A percentile compares a stretch with the other conserved stretches of the same genome.
Conservation (phyloP, 805 yeast genomes). For the Sugiyamaella lignohabitans region DNA sequence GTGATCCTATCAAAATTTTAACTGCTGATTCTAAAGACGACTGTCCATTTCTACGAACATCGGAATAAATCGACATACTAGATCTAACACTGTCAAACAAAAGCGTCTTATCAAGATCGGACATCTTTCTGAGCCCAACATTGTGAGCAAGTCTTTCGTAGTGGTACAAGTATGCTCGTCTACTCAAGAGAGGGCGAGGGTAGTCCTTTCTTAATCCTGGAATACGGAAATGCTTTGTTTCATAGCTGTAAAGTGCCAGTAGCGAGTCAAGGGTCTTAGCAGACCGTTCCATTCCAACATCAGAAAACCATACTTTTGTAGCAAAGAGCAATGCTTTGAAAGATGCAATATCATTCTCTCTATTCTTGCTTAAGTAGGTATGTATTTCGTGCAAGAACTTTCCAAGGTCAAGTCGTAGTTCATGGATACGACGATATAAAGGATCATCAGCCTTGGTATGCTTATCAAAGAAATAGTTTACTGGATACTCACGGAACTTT, state of each 20-base stretch:
- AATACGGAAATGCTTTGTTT: conserved; percentile 55
- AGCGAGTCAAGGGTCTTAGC: conserved; percentile 51
- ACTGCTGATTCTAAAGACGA: conserved; percentile 58
- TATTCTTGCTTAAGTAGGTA: conserved; percentile 40
- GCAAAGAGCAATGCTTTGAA: conserved; percentile 58
- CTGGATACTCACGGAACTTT: conserved; percentile 55
- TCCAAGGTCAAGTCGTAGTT: conserved; percentile 54
- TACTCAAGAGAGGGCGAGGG: conserved; percentile 73
- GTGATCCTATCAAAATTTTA: conserved; percentile 63
- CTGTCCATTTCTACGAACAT: conserved; percentile 66
- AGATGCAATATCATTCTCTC: conserved; percentile 58
- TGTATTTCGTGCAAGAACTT: conserved; percentile 54
- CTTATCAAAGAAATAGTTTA: conserved; percentile 59
- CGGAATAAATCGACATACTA: conserved; percentile 63
- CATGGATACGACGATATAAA: conserved; percentile 50
- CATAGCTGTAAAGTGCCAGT: conserved; percentile 47
- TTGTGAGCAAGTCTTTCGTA: conserved; percentile 65
- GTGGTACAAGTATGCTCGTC: conserved; percentile 67
- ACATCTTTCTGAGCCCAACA: conserved; percentile 65
- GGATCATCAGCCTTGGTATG: conserved; percentile 28
- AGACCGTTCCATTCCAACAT: conserved; percentile 67
- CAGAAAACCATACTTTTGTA: conserved; percentile 69
- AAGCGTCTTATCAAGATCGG: conserved; percentile 54
- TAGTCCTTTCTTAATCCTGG: conserved; percentile 59
- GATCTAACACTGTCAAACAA: conserved; percentile 58